A percentile compares a stretch with the other conserved stretches of the same genome.
phyloP scores from a whole-genome alignment of 2,329 filamentous ascomycete genomes.

The Cladophialophora psammophila region DNA sequence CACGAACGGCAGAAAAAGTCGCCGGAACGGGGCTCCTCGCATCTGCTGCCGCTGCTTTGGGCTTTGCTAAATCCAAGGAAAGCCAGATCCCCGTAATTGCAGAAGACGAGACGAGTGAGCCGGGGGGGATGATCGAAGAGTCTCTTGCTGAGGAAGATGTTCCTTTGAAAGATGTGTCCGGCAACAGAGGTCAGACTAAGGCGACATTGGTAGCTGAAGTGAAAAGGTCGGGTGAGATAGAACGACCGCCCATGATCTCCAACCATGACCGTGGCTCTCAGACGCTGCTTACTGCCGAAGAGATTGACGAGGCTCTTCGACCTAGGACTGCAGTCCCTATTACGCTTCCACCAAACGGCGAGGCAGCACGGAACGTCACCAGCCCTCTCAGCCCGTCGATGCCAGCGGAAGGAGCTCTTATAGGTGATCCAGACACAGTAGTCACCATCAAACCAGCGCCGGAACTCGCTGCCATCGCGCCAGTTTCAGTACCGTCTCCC shows the following conservation, averaged over 20 bases:
- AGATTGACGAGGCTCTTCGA: slow-evolving; percentile 76
- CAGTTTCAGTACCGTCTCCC: slow-evolving; percentile 41
- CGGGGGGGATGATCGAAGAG: slow-evolving; percentile 52
- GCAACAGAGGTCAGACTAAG: slow-evolving; percentile 56
- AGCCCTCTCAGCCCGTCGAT: slow-evolving; percentile 34
- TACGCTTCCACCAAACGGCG: slow-evolving; percentile 46
- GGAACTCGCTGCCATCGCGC: background rate
- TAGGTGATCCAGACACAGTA: background rate
- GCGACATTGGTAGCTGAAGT: slow-evolving; percentile 19
- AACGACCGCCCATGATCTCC: slow-evolving; percentile 44
- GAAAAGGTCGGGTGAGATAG: slow-evolving; percentile 1
- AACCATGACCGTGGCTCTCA: slow-evolving; percentile 78
- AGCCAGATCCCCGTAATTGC: slow-evolving; percentile 61
- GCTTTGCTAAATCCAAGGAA: slow-evolving; percentile 34
- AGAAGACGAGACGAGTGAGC: slow-evolving; percentile 70
- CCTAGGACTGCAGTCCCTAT: slow-evolving; percentile 44
- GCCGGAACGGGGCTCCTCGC: slow-evolving; percentile 37
- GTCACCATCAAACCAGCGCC: slow-evolving; percentile 5
- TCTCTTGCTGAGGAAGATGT: slow-evolving; percentile 41
- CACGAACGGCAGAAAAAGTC: slow-evolving; percentile 47
- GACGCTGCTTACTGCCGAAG: slow-evolving; percentile 80
- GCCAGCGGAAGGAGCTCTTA: slow-evolving; percentile 15
- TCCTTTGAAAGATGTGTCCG: slow-evolving; percentile 70
- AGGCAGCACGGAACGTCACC: slow-evolving; percentile 39
- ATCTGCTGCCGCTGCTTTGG: slow-evolving; percentile 36